Evolutionary conservation across 2,329 filamentous ascomycete species (phyloP), one percentile per base, ranked within the genome.

Genomic region (Colletotrichum paranaense): DNA sequence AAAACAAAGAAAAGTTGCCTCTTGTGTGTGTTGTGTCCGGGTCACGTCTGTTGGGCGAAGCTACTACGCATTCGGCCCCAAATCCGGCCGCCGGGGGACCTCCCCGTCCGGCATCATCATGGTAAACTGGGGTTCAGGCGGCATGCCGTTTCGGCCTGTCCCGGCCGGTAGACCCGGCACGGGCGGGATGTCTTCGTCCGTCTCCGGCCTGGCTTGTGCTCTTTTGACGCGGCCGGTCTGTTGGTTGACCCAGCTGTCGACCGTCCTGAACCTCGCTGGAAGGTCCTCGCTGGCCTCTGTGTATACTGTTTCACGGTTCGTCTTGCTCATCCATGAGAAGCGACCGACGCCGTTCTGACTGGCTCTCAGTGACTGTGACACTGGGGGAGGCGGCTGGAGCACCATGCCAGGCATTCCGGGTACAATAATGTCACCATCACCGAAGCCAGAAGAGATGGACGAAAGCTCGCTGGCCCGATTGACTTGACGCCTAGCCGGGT

Each of bases 221-320:
- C 86, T 84, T 76, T 86, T 86, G 35, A 90, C 79, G 3, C 89
- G 85, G 2, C 87, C 87, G 9, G 87, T 87, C 79, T 93, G 91
- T 78, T 93, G 90, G 75, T 87, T 87, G 2, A 93, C 91, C 91
- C 91, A 93, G 35, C 89, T 91, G 68, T 84, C 86, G 68, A 93
- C 84, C 7, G 85, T 87, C 46, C 89, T 86, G 79, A 92, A 92
- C 5, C 87, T 86, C 16, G 88, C 84, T 5, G 88, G 86, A 57
- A 81, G 79, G 73, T 91, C 89, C 42, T 90, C 86, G 63, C 87
- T 90, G 4, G 85, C 83, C 63, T 85, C 82, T 0, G 89, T 90
- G 76, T 87, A 89, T 2, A 88, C 80, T 0, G 88, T 90, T 57
- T 90, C 88, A 35, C 88, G 83, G 42, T 80, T 78, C 62, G 77